These are phyloP conservation scores for Quercus wislizeni DNA, from an alignment of 306 rosid genomes.

Conservation along the genomic window DNA sequence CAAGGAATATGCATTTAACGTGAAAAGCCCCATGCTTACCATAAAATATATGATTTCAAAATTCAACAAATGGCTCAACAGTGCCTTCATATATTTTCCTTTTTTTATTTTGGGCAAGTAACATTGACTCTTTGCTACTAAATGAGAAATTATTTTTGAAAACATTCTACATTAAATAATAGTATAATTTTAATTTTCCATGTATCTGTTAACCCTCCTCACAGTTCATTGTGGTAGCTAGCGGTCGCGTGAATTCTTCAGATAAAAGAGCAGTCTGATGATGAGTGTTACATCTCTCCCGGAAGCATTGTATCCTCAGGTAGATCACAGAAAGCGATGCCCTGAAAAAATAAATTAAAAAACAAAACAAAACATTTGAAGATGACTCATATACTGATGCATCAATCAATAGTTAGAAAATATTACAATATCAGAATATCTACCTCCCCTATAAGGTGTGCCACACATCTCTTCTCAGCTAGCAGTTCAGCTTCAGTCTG, in stretches of 20 bases:
- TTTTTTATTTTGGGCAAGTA: too few species aligned
- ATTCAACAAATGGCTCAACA: constrained; percentile 16
- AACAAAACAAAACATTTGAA: not conserved
- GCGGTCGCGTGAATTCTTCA: not conserved
- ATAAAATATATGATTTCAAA: not conserved
- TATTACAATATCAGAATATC: not conserved
- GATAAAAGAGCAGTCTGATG: not conserved
- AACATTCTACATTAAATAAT: not conserved
- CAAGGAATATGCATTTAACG: not conserved
- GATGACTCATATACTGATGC: not conserved
- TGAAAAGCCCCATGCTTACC: not conserved
- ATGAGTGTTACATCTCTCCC: constrained; percentile 68
- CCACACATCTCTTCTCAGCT: constrained; percentile 96
- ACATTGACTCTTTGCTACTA: not conserved
- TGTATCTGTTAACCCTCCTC: constrained; percentile 12
- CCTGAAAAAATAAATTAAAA: constrained; percentile 34
- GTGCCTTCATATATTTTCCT: not conserved
- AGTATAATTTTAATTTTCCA: constrained; percentile 12
- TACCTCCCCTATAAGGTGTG: constrained; percentile 97
- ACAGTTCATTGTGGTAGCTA: not conserved
- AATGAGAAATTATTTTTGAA: constrained; percentile 1
- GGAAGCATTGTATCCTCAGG: constrained; percentile 99
- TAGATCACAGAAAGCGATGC: constrained; percentile 85
- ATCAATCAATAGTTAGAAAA: not conserved
- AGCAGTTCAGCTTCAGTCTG: constrained; percentile 94